Conservation (phyloP, 164 flowering plant species). For the Dillenia suffruticosa region DNA sequence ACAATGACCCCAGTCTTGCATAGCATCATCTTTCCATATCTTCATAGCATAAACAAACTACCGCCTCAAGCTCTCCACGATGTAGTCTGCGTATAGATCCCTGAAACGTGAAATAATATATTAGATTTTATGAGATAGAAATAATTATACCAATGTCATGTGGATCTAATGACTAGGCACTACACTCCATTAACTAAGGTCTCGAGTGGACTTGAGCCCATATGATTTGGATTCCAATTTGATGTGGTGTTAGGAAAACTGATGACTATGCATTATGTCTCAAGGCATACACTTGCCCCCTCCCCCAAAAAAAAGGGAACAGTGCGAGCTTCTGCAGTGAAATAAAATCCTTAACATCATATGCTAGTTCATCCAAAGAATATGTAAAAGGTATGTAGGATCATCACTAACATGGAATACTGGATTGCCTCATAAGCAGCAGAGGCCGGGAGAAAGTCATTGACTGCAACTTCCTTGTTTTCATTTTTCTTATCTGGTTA, state of each 20-base stretch:
- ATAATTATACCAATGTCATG: too few species aligned
- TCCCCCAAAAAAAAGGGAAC: too few species aligned
- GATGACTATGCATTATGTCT: too few species aligned
- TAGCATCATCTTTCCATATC: background rate
- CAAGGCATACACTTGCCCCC: too few species aligned
- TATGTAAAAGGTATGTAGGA: background rate
- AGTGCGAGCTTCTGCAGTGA: too few species aligned
- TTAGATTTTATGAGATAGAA: background rate
- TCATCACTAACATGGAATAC: constrained; percentile 60
- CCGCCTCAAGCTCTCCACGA: constrained; percentile 73
- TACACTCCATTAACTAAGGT: too few species aligned
- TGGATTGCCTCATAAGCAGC: constrained; percentile 61
- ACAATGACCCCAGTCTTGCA: too few species aligned
- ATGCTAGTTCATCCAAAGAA: background rate
- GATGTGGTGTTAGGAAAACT: too few species aligned
- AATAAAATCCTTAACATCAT: too few species aligned
- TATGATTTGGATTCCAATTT: too few species aligned
- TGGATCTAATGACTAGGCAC: too few species aligned
- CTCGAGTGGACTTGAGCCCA: too few species aligned
- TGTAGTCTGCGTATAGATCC: constrained; percentile 50
- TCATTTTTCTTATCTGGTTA: constrained; percentile 79
- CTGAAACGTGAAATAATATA: constrained; percentile 25
- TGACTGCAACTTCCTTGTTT: constrained; percentile 83
- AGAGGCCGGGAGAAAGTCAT: constrained; percentile 72
- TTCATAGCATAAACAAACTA: constrained; percentile 18